These are phyloP conservation scores for Tolypocladium endophyticum DNA, from an alignment of 2,329 filamentous ascomycete species.

Conservation along the genomic window DNA sequence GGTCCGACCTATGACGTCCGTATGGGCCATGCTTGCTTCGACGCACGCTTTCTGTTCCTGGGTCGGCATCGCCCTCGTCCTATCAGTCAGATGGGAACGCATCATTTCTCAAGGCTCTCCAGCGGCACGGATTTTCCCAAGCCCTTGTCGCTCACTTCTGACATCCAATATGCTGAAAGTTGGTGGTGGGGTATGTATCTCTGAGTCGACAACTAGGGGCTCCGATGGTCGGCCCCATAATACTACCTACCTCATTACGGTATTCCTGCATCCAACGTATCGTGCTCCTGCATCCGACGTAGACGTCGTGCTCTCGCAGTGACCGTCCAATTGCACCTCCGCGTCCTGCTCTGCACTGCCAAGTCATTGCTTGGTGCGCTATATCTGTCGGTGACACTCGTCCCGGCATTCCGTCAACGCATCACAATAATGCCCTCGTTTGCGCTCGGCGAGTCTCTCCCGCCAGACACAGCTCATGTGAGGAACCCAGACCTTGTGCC, in stretches of 20 bases:
- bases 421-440: constrained; percentile 32
- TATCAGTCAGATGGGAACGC: background rate
- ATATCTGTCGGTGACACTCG: background rate
- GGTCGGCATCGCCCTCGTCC: background rate
- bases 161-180: background rate
- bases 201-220: background rate
- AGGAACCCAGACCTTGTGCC: constrained; percentile 18
- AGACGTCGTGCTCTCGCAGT: background rate
- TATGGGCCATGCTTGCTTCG: background rate
- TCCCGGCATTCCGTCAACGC: constrained; percentile 3
- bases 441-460: constrained; percentile 60
- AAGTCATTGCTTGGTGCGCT: background rate
- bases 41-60: background rate
- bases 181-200: background rate
- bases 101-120: background rate
- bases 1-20: background rate
- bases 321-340: background rate
- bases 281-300: background rate
- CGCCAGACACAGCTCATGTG: constrained; percentile 69
- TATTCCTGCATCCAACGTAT: background rate
- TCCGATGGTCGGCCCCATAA: background rate
- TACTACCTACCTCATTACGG: background rate
- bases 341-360: background rate
- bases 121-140: background rate
- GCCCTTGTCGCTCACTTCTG: background rate